Conservation (phyloP, 345 rosid genomes). For the Rhodomyrtus tomentosa region DNA sequence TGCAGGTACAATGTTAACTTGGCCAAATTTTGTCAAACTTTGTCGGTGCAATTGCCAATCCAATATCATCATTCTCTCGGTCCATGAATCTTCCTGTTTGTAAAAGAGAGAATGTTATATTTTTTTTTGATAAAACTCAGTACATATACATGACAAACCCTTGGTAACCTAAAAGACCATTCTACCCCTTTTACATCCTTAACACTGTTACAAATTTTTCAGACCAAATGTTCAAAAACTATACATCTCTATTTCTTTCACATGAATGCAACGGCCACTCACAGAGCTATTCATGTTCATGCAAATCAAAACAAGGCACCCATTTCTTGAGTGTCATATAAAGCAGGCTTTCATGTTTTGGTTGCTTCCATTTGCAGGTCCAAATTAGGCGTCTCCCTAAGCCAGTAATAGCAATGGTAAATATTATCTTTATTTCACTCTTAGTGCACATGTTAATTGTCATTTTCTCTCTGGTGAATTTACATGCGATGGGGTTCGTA, state of each 20-base stretch:
- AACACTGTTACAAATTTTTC: background rate
- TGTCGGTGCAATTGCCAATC: background rate
- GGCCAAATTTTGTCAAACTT: background rate
- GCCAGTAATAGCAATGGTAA: slow-evolving; percentile 96
- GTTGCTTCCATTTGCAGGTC: slow-evolving; percentile 28
- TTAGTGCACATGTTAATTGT: background rate
- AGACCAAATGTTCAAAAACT: background rate
- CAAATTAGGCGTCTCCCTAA: slow-evolving; percentile 91
- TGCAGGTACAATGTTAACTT: slow-evolving; percentile 41
- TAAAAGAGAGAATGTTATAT: too few species aligned
- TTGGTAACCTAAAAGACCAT: too few species aligned
- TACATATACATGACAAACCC: too few species aligned
- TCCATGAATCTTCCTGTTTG: background rate
- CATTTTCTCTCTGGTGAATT: background rate
- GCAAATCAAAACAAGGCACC: background rate
- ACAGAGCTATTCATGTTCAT: background rate
- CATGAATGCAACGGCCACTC: background rate
- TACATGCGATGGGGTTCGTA: background rate
- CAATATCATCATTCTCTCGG: background rate
- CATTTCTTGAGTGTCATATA: background rate
- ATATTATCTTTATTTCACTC: background rate
- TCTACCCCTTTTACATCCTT: too few species aligned
- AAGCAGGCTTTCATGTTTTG: background rate
- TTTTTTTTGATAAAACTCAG: too few species aligned
- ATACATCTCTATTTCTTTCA: background rate